A percentile compares a stretch with the other conserved stretches of the same genome.
These are phyloP conservation scores for Barbatosphaeria neglecta DNA, from an alignment of 495 filamentous ascomycete genomes.

Conservation along the genomic window DNA sequence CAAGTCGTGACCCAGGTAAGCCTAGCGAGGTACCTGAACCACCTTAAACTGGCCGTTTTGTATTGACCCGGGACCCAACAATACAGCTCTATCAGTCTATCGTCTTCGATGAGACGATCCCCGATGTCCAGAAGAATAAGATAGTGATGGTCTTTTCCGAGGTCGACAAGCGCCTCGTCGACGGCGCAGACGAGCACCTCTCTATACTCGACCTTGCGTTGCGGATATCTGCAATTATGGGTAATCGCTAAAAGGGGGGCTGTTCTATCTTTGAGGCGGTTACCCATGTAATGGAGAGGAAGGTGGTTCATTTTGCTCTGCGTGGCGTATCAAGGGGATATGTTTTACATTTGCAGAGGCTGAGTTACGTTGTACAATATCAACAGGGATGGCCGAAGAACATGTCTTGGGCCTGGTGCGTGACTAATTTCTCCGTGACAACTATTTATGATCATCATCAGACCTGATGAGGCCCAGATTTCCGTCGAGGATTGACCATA, in stretches of 20 bases:
- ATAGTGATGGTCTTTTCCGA: conserved; percentile 87
- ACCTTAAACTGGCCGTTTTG: neutral
- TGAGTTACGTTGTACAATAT: no score
- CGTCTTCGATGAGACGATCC: conserved; percentile 71
- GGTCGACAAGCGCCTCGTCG: conserved; percentile 85
- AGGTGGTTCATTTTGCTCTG: no score
- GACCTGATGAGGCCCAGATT: conserved; percentile 28
- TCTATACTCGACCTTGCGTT: conserved; percentile 76
- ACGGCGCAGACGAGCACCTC: conserved; percentile 94
- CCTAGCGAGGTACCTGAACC: neutral
- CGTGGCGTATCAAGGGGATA: neutral
- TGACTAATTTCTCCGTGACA: neutral
- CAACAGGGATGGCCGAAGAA: neutral
- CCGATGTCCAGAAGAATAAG: conserved; percentile 77
- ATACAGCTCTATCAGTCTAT: conserved; percentile 69
- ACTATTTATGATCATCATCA: conserved; percentile 7
- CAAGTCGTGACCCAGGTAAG: conserved; percentile 71
- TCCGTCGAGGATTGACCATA: conserved; percentile 33
- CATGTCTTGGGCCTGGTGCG: no score
- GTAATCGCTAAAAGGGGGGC: conserved; percentile 24
- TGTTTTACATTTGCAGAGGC: no score
- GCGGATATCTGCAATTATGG: conserved; percentile 66
- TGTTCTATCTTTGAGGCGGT: neutral
- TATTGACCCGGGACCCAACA: conserved; percentile 3
- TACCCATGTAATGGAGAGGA: no score